Base-by-base conservation (phyloP, 805 yeast species). In the Blastobotrys chiropterorum region DNA sequence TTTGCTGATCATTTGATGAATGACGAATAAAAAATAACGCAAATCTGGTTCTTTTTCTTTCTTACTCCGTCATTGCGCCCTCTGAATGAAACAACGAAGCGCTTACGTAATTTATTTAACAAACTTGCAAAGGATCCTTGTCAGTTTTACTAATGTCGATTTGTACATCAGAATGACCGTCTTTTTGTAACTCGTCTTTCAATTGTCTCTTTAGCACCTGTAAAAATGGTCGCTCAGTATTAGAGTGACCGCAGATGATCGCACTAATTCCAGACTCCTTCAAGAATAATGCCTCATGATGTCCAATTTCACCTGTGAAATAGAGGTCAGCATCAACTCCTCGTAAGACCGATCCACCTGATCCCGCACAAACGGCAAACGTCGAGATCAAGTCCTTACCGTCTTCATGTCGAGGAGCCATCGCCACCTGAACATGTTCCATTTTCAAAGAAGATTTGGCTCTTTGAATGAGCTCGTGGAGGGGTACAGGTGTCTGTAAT, bases 301-400 rank as follows among this genome's bases (percentile, higher is more conserved):
- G 99, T 20, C 96, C 84, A 58, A 94, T 70, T 65, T 94, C 99
- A 1, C 99, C 99, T 0, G 99, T 90, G 61, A 82, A 79, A 64
- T 78, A 85, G 42, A 90, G 72, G 61, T 94, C 98, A 0, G 82
- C 82, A 47, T 73, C 73, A 7, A 67, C 62, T 4, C 72, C 67
- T 38, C 68, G 64, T 68, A 89, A 83, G 1, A 90, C 88, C 1
- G 83, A 75, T 2, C 86, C 84, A 0, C 99, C 98, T 1, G 96
- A 86, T 0, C 99, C 99, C 2, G 99, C 98, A 68, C 99, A 94
- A 14, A 94, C 67, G 0, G 97, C 98, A 19, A 90, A 72, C 0
- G 79, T 75, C 2, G 54, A 54, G 3, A 68, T 69, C 8, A 53
- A 53, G 14, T 56, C 30, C 43, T 51, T 66, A 57, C 43, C 64